Evolutionary conservation across 352 stramenopile species (phyloP), one percentile per base, ranked within the genome.

Genomic region (Discostella stelligera): DNA sequence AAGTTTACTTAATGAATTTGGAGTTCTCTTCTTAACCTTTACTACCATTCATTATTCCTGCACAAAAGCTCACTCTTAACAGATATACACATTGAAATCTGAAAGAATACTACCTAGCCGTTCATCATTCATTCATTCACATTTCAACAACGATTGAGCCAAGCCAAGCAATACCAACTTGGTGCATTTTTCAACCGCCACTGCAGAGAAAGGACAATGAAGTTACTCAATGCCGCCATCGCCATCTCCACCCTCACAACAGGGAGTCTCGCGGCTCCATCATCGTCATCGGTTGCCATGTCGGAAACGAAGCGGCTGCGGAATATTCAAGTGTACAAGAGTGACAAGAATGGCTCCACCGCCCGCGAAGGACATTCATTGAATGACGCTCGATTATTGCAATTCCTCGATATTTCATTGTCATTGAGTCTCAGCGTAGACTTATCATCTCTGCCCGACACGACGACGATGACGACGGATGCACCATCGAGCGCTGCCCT

Each of bases 251-350:
- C 16, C 16, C 49, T 56, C 18, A 21, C 23, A 2, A 21, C 49
- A 53, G n/a, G n/a, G 32, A 41, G 32, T 9, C 32, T 9, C 3
- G 18, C 49, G 49, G 18, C 16, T n/a, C n/a, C n/a, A n/a, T 20
- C 49, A n/a, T 56, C 49, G 5, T 20, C 49, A n/a, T 20, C 49
- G 49, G 23, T 6, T 9, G 49, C 16, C 49, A 21, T 23, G 7
- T 56, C 49, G n/a, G n/a, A 56, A 56, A 20, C 49, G 49, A 56
- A 56, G 23, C 49, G 49, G 2, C 49, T 56, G 7, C 49, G 49
- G 11, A 56, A 9, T 9, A 21, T 25, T 7, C 18, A 23, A 10
- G 16, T 30, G n/a, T 56, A 56, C 49, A 56, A 56, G 49, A 56
- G 49, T 25, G 49, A 25, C 10, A 23, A 56, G 32, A 41, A 41